These are phyloP conservation scores for Phytophthora fragariaefolia DNA, from an alignment of 352 stramenopile genomes.

Conservation along the genomic window DNA sequence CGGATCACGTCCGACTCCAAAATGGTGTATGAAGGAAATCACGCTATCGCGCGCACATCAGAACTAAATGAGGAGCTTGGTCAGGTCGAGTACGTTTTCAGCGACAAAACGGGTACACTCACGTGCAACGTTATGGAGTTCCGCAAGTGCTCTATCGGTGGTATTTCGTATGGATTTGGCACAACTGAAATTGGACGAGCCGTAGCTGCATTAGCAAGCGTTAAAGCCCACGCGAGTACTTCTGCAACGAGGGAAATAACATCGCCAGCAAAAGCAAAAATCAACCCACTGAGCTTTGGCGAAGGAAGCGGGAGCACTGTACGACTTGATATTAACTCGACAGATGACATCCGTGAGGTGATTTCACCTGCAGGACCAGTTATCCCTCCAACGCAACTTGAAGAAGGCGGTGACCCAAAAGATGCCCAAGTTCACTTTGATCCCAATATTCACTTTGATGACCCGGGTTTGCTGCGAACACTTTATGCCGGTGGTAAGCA, in stretches of 20 bases:
- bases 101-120: conserved; percentile 98
- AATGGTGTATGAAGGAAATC: conserved; percentile 85
- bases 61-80: conserved; percentile 95
- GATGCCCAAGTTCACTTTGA: conserved; percentile 60
- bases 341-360: conserved; percentile 25
- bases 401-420: conserved; percentile 29
- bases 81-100: conserved; percentile 98
- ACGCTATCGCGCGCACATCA: conserved; percentile 79
- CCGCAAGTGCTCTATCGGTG: conserved; percentile 90
- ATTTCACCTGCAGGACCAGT: conserved; percentile 5
- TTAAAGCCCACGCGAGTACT: neutral
- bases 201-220: conserved; percentile 64
- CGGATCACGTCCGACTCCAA: conserved; percentile 86
- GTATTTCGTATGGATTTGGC: conserved; percentile 81
- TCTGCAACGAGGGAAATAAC: neutral
- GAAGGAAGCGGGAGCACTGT: conserved; percentile 9
- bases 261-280: conserved; percentile 24
- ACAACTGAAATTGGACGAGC: conserved; percentile 95
- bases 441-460: conserved; percentile 62
- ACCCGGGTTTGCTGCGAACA: conserved; percentile 46
- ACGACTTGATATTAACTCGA: conserved; percentile 31
- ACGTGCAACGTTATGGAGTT: conserved; percentile 99
- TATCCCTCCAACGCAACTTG: neutral
- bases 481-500: conserved; percentile 45
- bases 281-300: conserved; percentile 8